These are phyloP conservation scores for Canavalia gladiata DNA, from an alignment of 306 rosid genomes.

Conservation along the genomic window DNA sequence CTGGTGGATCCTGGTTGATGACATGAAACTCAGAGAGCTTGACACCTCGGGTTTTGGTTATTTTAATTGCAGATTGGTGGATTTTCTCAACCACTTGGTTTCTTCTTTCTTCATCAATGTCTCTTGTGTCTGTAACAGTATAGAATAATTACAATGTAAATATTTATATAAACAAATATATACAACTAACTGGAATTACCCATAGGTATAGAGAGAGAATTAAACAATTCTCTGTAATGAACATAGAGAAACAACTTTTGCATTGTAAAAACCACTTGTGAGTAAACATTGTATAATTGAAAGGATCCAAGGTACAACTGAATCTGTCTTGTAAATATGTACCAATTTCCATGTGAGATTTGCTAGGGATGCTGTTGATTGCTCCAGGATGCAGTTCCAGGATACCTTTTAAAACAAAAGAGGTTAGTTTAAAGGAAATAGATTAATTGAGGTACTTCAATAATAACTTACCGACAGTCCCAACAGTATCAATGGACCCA, in stretches of 20 bases:
- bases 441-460: neutral
- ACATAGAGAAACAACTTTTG: constrained; percentile 19
- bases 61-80: constrained; percentile 71
- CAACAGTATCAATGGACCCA: constrained; percentile 93
- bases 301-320: constrained; percentile 15
- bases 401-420: constrained; percentile 68
- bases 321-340: constrained; percentile 42
- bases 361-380: constrained; percentile 97
- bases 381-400: constrained; percentile 93
- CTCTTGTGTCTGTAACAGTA: constrained; percentile 77
- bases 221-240: constrained; percentile 5
- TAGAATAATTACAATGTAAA: constrained; percentile 30
- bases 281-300: constrained; percentile 12
- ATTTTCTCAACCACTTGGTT: constrained; percentile 81
- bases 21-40: constrained; percentile 78
- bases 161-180: constrained; percentile 30
- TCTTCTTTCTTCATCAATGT: constrained; percentile 86
- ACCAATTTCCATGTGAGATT: constrained; percentile 92
- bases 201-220: constrained; percentile 14
- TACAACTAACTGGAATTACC: constrained; percentile 21
- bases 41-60: constrained; percentile 73
- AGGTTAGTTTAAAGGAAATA: constrained; percentile 20
- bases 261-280: constrained; percentile 33
- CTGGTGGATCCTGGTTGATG: constrained; percentile 94
- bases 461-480: constrained; percentile 81